phyloP scores from a whole-genome alignment of 805 yeast species.

The Myxozyma vanderwaltii region DNA sequence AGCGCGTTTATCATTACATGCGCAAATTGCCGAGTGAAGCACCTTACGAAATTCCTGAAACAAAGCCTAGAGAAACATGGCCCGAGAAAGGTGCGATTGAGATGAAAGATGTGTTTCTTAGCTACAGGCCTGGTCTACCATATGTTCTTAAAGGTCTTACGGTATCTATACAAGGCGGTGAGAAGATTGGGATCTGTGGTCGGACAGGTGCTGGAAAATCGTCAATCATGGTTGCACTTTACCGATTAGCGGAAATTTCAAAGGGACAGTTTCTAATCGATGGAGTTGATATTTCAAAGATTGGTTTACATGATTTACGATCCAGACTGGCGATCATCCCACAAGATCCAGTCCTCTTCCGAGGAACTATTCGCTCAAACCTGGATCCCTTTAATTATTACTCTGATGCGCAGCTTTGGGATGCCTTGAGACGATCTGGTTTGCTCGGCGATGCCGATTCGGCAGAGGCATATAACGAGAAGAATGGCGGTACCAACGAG shows the following conservation, averaged over 20 bases:
- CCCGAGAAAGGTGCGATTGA: conserved; percentile 62
- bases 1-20: conserved; percentile 69
- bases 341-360: conserved; percentile 83
- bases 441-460: conserved; percentile 24
- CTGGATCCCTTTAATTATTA: conserved; percentile 71
- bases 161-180: conserved; percentile 55
- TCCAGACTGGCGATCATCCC: conserved; percentile 81
- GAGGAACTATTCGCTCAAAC: conserved; percentile 74
- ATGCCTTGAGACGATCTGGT: conserved; percentile 61
- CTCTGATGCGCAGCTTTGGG: conserved; percentile 66
- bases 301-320: conserved; percentile 71
- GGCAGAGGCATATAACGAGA: conserved; percentile 17
- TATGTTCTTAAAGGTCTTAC: conserved; percentile 60
- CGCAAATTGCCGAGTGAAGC: conserved; percentile 67
- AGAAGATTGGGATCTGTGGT: conserved; percentile 84
- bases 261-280: conserved; percentile 63
- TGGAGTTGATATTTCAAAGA: conserved; percentile 61
- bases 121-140: conserved; percentile 68
- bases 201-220: conserved; percentile 91
- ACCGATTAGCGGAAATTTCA: conserved; percentile 63
- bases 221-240: conserved; percentile 70
- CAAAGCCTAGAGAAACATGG: conserved; percentile 57
- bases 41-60: conserved; percentile 52
- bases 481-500: neutral
- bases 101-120: conserved; percentile 58